phyloP scores from a whole-genome alignment of 208 protist genomes.

The Leishmania tropica region DNA sequence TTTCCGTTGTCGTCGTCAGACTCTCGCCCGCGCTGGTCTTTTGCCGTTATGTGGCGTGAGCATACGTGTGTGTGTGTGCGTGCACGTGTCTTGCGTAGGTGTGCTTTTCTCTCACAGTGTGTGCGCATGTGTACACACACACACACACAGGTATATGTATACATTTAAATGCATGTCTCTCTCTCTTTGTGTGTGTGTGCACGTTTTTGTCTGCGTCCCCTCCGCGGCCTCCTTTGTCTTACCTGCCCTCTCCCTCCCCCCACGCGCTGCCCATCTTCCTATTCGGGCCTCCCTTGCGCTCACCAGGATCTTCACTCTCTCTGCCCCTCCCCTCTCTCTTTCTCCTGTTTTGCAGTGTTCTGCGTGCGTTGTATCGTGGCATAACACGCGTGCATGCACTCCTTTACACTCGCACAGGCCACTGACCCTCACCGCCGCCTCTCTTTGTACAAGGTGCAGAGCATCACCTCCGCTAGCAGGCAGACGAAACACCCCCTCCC shows the following conservation, averaged over 20 bases:
- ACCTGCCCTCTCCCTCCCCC: not conserved
- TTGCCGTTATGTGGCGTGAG: not conserved
- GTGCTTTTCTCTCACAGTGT: not conserved
- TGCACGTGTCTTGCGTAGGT: not conserved
- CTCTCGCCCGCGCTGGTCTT: not conserved
- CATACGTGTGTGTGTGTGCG: not conserved
- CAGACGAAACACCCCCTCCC: not conserved
- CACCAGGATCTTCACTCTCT: not conserved
- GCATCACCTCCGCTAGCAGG: not conserved
- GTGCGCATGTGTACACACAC: not conserved
- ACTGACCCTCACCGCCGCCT: not conserved
- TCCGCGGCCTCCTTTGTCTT: not conserved
- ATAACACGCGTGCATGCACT: not conserved
- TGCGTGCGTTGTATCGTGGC: not conserved
- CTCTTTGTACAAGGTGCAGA: not conserved
- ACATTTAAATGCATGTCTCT: not conserved
- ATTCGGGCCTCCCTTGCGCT: not conserved
- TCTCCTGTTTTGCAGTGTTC: not conserved
- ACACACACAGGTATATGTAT: too few species aligned
- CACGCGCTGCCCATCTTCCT: not conserved
- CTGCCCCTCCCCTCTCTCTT: not conserved
- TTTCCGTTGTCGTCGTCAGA: not conserved
- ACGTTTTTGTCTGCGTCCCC: not conserved
- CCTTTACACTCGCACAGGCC: not conserved
- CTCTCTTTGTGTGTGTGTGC: not conserved